These are phyloP conservation scores for Ascochyta rabiei DNA, from an alignment of 2,329 filamentous ascomycete genomes.

Conservation along the genomic window DNA sequence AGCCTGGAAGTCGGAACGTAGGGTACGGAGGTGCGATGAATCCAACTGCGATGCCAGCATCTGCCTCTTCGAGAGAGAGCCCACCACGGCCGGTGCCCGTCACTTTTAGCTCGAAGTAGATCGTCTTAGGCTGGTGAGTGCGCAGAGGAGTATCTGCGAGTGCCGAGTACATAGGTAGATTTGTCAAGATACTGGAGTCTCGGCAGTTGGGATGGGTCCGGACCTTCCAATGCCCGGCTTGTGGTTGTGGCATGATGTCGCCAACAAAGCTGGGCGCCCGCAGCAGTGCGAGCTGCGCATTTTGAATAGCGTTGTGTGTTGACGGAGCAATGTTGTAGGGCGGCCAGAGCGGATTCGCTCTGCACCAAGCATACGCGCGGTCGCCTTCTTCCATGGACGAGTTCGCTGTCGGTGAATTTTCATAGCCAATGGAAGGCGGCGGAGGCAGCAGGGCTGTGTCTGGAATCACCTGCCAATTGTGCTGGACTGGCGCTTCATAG, in stretches of 20 bases:
- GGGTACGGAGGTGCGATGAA: conserved; percentile 78
- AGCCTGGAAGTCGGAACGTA: conserved; percentile 77
- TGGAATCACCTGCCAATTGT: conserved; percentile 76
- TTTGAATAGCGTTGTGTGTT: conserved; percentile 56
- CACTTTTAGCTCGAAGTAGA: conserved; percentile 76
- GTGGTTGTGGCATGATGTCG: conserved; percentile 54
- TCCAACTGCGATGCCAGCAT: conserved; percentile 69
- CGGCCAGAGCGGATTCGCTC: conserved; percentile 61
- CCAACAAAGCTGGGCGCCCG: conserved; percentile 41
- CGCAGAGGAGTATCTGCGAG: conserved; percentile 64
- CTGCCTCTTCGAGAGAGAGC: conserved; percentile 45
- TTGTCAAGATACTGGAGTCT: conserved; percentile 70
- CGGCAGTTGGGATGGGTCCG: conserved; percentile 51
- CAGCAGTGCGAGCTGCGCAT: conserved; percentile 56
- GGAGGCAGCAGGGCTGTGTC: conserved; percentile 76
- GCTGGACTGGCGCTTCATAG: conserved; percentile 61
- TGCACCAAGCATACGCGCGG: conserved; percentile 70
- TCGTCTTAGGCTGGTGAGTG: conserved; percentile 58
- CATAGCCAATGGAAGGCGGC: conserved; percentile 70
- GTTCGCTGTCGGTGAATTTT: conserved; percentile 72
- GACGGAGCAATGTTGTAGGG: conserved; percentile 59
- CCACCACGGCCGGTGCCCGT: conserved; percentile 49
- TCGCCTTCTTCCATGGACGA: conserved; percentile 68
- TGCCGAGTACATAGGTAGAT: conserved; percentile 71
- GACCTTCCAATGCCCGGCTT: conserved; percentile 51